A percentile compares a stretch with the other conserved stretches of the same genome.
phyloP scores from a whole-genome alignment of 108 stramenopile species.

The Conticribra weissflogii region DNA sequence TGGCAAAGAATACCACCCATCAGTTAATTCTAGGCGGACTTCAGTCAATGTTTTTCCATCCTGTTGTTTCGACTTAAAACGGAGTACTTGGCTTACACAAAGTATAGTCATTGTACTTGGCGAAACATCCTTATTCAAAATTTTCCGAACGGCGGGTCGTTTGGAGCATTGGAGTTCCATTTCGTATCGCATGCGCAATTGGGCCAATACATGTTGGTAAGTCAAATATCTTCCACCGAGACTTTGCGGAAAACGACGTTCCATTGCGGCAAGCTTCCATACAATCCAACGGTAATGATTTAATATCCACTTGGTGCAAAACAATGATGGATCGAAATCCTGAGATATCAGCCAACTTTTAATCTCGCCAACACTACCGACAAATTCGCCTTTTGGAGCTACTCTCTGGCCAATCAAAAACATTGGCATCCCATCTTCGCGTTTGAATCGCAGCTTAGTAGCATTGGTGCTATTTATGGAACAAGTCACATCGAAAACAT shows the following conservation, averaged over 20 bases:
- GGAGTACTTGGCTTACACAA: conserved; percentile 61
- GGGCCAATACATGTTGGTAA: conserved; percentile 57
- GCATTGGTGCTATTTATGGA: conserved; percentile 57
- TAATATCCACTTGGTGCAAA: conserved; percentile 63
- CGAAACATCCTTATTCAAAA: conserved; percentile 79
- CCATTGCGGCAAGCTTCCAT: conserved; percentile 83
- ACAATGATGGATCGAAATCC: conserved; percentile 53
- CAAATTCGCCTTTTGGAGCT: conserved; percentile 10
- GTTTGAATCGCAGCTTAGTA: conserved; percentile 53
- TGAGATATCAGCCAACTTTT: conserved; percentile 38
- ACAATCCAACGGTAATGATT: conserved; percentile 84
- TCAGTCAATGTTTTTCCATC: too few species aligned
- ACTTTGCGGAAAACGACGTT: conserved; percentile 59
- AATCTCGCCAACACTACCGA: conserved; percentile 47
- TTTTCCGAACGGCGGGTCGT: conserved; percentile 72
- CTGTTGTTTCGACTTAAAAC: conserved; percentile 31
- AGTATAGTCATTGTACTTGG: conserved; percentile 60
- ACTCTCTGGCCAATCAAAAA: conserved; percentile 38
- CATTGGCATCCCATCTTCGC: conserved; percentile 39
- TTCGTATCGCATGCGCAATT: conserved; percentile 63
- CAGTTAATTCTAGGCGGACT: conserved; percentile 65
- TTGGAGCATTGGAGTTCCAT: conserved; percentile 61
- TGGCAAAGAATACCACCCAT: conserved; percentile 85
- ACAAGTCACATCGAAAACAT: conserved; percentile 49
- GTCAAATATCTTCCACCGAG: conserved; percentile 64